phyloP scores from a whole-genome alignment of 768 basidiomycete species.

The Leccinum aurantiacum region DNA sequence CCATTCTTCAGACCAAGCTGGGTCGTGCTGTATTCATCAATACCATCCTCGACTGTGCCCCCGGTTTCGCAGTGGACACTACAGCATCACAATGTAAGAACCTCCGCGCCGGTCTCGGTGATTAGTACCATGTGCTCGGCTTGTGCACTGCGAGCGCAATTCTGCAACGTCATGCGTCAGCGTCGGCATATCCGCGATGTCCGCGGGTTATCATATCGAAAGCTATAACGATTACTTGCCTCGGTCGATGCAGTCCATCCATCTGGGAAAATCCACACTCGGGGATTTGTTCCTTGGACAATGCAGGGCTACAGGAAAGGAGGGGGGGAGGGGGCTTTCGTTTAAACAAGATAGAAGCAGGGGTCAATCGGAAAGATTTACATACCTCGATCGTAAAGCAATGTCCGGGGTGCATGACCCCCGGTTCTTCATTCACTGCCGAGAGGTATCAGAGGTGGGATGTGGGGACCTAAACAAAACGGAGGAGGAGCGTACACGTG shows the following conservation, averaged over 20 bases:
- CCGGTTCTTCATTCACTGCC: conserved; percentile 82
- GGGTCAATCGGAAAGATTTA: neutral
- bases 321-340: too few species aligned
- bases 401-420: conserved; percentile 78
- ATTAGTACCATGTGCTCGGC: conserved; percentile 89
- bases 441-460: neutral
- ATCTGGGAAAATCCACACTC: conserved; percentile 81
- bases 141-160: conserved; percentile 80
- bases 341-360: too few species aligned
- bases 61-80: too few species aligned
- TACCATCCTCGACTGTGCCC: too few species aligned
- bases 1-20: neutral
- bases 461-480: neutral
- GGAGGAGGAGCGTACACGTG: conserved; percentile 46
- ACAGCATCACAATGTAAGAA: conserved; percentile 54
- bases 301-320: conserved; percentile 57
- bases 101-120: conserved; percentile 73
- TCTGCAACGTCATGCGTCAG: conserved; percentile 41
- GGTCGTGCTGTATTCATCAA: too few species aligned
- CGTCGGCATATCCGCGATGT: neutral
- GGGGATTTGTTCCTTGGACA: conserved; percentile 69
- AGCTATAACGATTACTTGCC: conserved; percentile 39
- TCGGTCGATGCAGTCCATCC: conserved; percentile 93
- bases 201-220: neutral
- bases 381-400: conserved; percentile 91